Evolutionary conservation across 768 basidiomycete species (phyloP).

Genomic region (Auricularia heimuer): DNA sequence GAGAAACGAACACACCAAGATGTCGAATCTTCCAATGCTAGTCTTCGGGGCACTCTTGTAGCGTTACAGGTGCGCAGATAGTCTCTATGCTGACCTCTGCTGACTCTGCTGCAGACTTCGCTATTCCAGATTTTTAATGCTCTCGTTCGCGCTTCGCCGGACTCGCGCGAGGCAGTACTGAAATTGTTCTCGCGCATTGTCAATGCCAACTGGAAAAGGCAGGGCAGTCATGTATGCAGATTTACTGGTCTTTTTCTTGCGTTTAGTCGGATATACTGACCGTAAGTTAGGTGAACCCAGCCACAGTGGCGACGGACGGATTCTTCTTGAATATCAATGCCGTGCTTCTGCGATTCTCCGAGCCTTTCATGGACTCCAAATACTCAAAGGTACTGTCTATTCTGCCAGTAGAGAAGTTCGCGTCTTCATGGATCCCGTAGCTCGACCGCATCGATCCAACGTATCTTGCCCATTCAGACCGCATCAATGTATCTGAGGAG

Average conservation of each 20-base stretch:
- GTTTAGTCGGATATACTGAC: background rate
- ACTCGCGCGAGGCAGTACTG: conserved; percentile 71
- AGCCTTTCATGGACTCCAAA: conserved; percentile 89
- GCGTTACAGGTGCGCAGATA: conserved; percentile 56
- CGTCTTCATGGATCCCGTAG: conserved; percentile 26
- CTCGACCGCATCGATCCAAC: conserved; percentile 84
- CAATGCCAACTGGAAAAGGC: conserved; percentile 69
- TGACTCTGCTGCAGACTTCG: conserved; percentile 32
- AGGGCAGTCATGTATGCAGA: conserved; percentile 71
- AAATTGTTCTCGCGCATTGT: conserved; percentile 71
- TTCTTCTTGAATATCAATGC: conserved; percentile 87
- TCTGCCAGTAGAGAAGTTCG: background rate
- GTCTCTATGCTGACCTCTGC: background rate
- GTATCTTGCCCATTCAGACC: conserved; percentile 62
- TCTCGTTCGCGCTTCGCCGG: conserved; percentile 73
- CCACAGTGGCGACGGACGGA: conserved; percentile 80
- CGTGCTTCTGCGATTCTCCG: conserved; percentile 76
- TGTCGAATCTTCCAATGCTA: conserved; percentile 73
- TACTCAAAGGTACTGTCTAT: conserved; percentile 61
- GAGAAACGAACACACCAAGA: conserved; percentile 65
- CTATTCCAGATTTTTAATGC: conserved; percentile 84
- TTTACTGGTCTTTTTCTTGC: background rate
- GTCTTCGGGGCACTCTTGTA: conserved; percentile 77
- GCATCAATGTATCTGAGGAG: conserved; percentile 76
- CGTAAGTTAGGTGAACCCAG: conserved; percentile 58